Evolutionary conservation across 352 stramenopile genomes (phyloP), one percentile per base, ranked within the genome.

Genomic region (Pythium vanterpoolii): DNA sequence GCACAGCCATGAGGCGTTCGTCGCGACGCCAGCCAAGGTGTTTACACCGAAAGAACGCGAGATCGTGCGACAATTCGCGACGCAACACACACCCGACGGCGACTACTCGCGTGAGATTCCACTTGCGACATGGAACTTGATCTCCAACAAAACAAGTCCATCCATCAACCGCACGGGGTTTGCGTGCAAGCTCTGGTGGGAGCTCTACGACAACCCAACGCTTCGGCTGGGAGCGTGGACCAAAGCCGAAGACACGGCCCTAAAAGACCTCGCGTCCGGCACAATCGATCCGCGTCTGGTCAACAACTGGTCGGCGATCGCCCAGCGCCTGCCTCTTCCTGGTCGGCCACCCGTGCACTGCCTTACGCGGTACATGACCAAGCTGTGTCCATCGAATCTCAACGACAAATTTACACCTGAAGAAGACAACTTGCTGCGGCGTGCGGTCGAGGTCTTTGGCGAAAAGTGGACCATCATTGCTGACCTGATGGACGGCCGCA

Each of bases 381-480:
- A 64, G 56, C 47, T 72, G 39, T 65, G 60, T 28, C 30, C 58
- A 9, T 55, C 58, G 2, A 68, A 67, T 21, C 40, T 72, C 28
- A 67, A 72, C 40, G 60, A 59, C 16, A 64, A 72, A 42, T 72
- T 72, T 24, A 68, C 64, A 14, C 51, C 59, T 2, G 64, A 72
- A 42, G 64, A 72, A 60, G 64, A 72, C 50, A 50, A 56, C 16
- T 38, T 72, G 42, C 53, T 72, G 27, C 42, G 53, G 9, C 54
- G 66, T 36, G 64, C 53, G 3, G 61, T 91, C 3, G 56, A 68
- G 4, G 71, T 90, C 6, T 89, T 91, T 58, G 82, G 82, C n/a
- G 82, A 91, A 54, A 83, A 83, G 40, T 91, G 79, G 79, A 87
- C 84, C 18, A 77, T 88, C 48, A 86, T 91, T 62, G 82, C 82